Evolutionary conservation across 148 eudicot species (phyloP), one percentile per base, ranked within the genome.

Genomic region (Cornus kousa): DNA sequence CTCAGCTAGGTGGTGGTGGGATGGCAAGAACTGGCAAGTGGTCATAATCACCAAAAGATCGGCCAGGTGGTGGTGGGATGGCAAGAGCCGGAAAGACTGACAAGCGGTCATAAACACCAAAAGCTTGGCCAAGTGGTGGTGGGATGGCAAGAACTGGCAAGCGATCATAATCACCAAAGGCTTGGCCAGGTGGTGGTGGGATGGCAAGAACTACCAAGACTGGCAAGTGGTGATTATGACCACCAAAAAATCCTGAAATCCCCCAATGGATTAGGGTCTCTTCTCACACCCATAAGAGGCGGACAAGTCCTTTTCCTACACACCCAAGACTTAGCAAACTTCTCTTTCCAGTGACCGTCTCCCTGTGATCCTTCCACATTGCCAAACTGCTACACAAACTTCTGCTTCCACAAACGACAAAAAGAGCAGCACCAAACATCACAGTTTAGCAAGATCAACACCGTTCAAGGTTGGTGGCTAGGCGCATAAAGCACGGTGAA

Each of bases 391-490:
- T 91, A 91, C 28, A 48, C 73, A 76, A 76, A 78, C 50, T 90
- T 85, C 12, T 83, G 83, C 2, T 28, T 28, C 28, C 28, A 28
- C 28, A 28, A 91, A 90, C 35, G 91, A 81, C 32, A 93, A 57
- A 68, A 85, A 90, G 53, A 87, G 72, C 99, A 8, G 90, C 80
- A 70, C 88, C 87, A 22, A 83, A 80, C 93, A 89, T n/a, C 88
- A 87, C 75, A 85, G 81, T 80, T 72, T 88, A 3, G 97, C 94
- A 78, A 93, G 72, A 74, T 86, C 92, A 7, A 67, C 78, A 93
- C 5, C 37, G 87, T 82, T 93, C 93, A 62, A 95, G 89, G 23
- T 93, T 97, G 3, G 89, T 89, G 9, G 97, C 97, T 2, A 95
- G 95, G 53, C 81, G 81, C 88, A 84, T 89, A 69, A 95, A 88